Base-by-base conservation (phyloP, 2,329 filamentous ascomycete genomes). In the Colletotrichum salicis region DNA sequence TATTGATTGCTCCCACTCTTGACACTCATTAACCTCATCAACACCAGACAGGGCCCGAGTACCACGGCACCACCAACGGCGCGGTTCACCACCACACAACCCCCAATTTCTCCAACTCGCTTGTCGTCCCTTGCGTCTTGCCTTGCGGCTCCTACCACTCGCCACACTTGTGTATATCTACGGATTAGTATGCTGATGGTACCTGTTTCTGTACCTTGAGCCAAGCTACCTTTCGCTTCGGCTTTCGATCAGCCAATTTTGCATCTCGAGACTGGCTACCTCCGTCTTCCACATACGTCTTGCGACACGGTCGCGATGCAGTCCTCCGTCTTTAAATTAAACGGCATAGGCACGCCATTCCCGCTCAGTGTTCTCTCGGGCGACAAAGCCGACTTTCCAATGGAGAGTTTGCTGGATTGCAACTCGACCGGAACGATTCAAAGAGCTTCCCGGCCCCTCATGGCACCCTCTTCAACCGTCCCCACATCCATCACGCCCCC, bases 401-500 rank as follows among this genome's bases (percentile, higher is more conserved):
- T 19, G n/a, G 35, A 65, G 54, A 22, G n/a, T 41, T 54, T 22
- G 41, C 65, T 29, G 45, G 59, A 60, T 27, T 57, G 48, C 41
- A 31, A 61, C 58, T 48, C 24, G 33, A 35, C 27, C 67, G 67
- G 68, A 64, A 71, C 51, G 37, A 58, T 29, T 55, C 35, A 29
- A 31, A 57, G 48, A 27, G 19, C 54, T 60, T 59, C 64, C 65
- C 59, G 70, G 56, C 66, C 55, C 69, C 63, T 70, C 71, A 67
- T 72, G 56, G 61, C 64, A 67, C 54, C 69, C 59, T 67, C 64
- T 35, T 64, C 27, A 12, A 24, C 56, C 24, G 48, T 66, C 63
- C 67, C 59, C 60, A 72, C 74, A 75, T 67, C 51, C 64, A 60
- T 27, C 61, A 70, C 63, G 63, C 72, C 73, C 72, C 61, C 66